These are phyloP conservation scores for Linum lewisii DNA, from an alignment of 345 rosid genomes.

Conservation along the genomic window DNA sequence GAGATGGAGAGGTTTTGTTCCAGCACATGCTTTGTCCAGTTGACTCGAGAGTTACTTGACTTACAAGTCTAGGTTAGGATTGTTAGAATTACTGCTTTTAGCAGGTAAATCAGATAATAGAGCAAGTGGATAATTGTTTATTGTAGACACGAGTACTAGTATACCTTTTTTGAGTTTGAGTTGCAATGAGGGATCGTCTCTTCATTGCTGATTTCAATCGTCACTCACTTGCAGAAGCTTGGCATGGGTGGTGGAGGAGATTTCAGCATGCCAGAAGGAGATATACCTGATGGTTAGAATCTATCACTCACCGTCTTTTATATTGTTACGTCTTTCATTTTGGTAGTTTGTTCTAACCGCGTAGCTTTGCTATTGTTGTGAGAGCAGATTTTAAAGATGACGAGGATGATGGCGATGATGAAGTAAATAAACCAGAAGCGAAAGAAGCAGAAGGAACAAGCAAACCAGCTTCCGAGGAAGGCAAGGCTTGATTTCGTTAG, in stretches of 20 bases:
- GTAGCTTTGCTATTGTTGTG: too few relatives aligned
- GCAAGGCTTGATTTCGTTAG: background rate
- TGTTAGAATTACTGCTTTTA: too few relatives aligned
- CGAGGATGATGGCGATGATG: background rate
- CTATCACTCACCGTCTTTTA: too few relatives aligned
- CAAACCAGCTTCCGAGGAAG: background rate
- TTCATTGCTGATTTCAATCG: background rate
- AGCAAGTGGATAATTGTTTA: conserved; percentile 16
- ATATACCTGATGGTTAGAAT: conserved; percentile 17
- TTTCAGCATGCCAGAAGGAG: conserved; percentile 7
- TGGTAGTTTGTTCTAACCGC: background rate
- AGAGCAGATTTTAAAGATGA: background rate
- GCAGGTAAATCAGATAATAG: too few relatives aligned
- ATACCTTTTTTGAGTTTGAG: too few relatives aligned
- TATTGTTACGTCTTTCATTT: background rate
- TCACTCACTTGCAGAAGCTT: background rate
- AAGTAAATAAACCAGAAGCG: background rate
- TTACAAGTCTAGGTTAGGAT: background rate
- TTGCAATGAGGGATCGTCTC: too few relatives aligned
- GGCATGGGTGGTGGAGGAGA: background rate
- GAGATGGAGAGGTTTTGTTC: too few relatives aligned
- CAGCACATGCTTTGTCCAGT: background rate
- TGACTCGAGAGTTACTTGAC: background rate
- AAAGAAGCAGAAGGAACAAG: background rate
- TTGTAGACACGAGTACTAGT: conserved; percentile 28